These are phyloP conservation scores for Colletotrichum destructivum DNA, from an alignment of 2,329 filamentous ascomycete genomes.

Conservation along the genomic window DNA sequence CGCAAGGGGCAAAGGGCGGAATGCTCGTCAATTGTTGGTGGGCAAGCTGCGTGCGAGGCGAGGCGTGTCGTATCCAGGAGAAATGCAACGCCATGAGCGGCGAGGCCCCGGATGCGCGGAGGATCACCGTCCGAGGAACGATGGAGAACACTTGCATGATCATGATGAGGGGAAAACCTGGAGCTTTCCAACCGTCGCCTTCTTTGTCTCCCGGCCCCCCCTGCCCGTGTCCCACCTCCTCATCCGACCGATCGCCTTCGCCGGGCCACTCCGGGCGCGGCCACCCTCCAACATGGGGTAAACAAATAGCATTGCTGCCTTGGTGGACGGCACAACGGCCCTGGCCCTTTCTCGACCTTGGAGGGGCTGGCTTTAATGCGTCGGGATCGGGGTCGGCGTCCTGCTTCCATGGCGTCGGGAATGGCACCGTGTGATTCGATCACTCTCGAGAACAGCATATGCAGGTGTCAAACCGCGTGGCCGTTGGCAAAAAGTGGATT, in stretches of 20 bases:
- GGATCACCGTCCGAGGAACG: conserved; percentile 34
- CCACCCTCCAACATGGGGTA: background rate
- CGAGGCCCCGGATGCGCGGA: conserved; percentile 19
- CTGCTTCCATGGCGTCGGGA: conserved; percentile 34
- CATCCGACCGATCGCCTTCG: background rate
- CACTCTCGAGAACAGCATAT: background rate
- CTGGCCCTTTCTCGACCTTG: background rate
- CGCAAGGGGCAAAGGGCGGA: background rate
- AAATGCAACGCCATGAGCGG: conserved; percentile 30
- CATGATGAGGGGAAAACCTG: background rate
- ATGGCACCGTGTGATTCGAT: conserved; percentile 29
- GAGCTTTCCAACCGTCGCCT: background rate
- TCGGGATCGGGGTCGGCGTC: background rate
- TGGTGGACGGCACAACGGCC: background rate
- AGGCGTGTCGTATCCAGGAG: conserved; percentile 6
- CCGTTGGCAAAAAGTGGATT: background rate
- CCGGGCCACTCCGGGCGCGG: background rate
- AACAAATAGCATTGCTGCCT: background rate
- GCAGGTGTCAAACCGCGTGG: conserved; percentile 21
- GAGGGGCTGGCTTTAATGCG: background rate
- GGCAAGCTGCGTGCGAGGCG: background rate
- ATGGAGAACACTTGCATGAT: conserved; percentile 20
- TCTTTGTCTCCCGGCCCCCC: background rate
- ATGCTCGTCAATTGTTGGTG: conserved; percentile 33
- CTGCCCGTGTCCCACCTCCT: background rate